Evolutionary conservation across 352 stramenopile genomes (phyloP).

Genomic region (Peronosclerospora sorghi): DNA sequence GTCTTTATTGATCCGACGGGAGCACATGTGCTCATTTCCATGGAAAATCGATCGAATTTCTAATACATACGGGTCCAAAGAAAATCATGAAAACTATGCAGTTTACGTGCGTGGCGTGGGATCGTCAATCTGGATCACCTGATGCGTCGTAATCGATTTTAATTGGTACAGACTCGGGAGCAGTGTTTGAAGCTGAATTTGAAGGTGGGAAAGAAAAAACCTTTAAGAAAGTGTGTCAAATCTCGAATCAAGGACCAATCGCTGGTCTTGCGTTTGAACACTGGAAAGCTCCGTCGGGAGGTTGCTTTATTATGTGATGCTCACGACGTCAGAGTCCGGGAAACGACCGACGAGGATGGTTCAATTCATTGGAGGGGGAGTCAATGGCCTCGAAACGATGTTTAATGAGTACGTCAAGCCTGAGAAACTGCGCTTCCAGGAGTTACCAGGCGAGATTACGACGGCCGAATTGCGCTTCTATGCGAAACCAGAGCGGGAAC

Average conservation of each 20-base stretch:
- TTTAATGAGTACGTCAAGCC: slow-evolving; percentile 79
- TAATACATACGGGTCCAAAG: slow-evolving; percentile 74
- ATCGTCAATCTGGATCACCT: slow-evolving; percentile 57
- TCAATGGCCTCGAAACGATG: slow-evolving; percentile 69
- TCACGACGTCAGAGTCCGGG: slow-evolving; percentile 75
- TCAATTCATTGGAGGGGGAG: slow-evolving; percentile 70
- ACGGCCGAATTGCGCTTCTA: slow-evolving; percentile 73
- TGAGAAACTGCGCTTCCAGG: slow-evolving; percentile 81
- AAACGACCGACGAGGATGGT: slow-evolving; percentile 86
- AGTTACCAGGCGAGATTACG: slow-evolving; percentile 80
- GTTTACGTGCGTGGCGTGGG: slow-evolving; percentile 76
- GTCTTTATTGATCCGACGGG: slow-evolving; percentile 80
- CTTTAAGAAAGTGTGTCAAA: slow-evolving; percentile 86
- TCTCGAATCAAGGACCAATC: slow-evolving; percentile 79
- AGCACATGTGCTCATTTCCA: slow-evolving; percentile 67
- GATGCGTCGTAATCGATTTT: slow-evolving; percentile 54
- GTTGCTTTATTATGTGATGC: slow-evolving; percentile 67
- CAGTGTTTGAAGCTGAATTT: slow-evolving; percentile 79
- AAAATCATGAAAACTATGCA: slow-evolving; percentile 78
- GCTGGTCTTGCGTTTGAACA: slow-evolving; percentile 76
- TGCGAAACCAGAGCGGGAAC: slow-evolving; percentile 65
- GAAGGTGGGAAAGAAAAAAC: slow-evolving; percentile 70
- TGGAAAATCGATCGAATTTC: slow-evolving; percentile 85
- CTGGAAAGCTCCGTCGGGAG: slow-evolving; percentile 46
- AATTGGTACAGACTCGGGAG: slow-evolving; percentile 68